Base-by-base conservation (phyloP, 2,329 filamentous ascomycete genomes). In the Nemania serpens region DNA sequence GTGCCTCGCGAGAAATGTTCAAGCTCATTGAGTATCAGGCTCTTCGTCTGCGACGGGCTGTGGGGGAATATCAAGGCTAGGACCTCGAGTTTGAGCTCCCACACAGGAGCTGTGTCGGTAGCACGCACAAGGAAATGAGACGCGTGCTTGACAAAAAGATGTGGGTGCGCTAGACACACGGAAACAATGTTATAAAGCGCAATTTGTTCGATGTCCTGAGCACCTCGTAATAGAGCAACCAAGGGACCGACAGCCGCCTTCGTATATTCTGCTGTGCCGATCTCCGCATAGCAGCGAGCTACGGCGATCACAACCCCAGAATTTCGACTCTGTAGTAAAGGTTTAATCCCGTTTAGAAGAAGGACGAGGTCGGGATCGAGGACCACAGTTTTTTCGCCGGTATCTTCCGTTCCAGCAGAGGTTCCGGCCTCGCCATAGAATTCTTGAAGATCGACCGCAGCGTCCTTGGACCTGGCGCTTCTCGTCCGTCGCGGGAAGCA, bases 151-250 rank as follows among this genome's bases (percentile, higher is more conserved):
- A 94, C 90, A 74, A 99, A 99, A n/a, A 89, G 84, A 41, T 84
- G 80, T 0, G 95, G 92, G 15, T 86, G 82, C 29, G 83, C 80
- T 11, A 98, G 81, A 70, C 91, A 95, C 46, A 99, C 91, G n/a
- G 92, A 90, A 11, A 97, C 93, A 61, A 98, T 93, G 73, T 98
- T 97, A 80, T 94, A 94, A 17, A 99, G 83, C 1, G 92, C 93
- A 41, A 97, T 85, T 71, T 96, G 89, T 72, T 96, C 90, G 53
- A 97, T 92, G 72, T 98, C 94, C 61, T 91, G 87, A 0, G 93
- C 88, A 12, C 91, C 89, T 58, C 95, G 87, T 59, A 99, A 81
- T 34, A 99, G 84, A 15, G 94, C 92, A 18, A 97, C 84, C 25
- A 99, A 79, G 0, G 95, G 94, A 0, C 94, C 93, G 58, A 96